A percentile compares a stretch with the other conserved stretches of the same genome.
Evolutionary conservation across 495 filamentous ascomycete species (phyloP).

Genomic region (Polyplosphaeria fusca): DNA sequence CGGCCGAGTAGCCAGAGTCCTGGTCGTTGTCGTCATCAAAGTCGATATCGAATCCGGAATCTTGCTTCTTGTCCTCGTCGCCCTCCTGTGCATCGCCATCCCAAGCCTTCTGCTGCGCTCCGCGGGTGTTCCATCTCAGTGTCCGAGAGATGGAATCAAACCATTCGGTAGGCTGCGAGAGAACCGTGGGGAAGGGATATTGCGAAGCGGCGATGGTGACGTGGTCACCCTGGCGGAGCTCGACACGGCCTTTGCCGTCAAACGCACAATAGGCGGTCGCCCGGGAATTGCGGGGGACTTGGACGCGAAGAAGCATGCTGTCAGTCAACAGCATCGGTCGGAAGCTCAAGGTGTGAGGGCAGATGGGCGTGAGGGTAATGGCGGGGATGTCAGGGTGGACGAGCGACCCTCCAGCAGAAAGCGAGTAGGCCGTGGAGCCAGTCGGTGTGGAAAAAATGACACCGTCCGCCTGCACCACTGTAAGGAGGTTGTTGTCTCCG

Average conservation of each 20-base stretch:
- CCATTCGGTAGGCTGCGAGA: constrained; percentile 75
- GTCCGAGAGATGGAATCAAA: constrained; percentile 90
- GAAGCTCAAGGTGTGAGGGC: constrained; percentile 94
- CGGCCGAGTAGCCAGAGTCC: constrained; percentile 34
- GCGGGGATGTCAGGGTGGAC: constrained; percentile 97
- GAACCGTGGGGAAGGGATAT: constrained; percentile 93
- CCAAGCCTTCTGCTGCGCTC: constrained; percentile 81
- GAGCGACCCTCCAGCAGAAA: constrained; percentile 91
- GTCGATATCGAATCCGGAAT: constrained; percentile 77
- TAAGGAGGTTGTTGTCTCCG: constrained; percentile 87
- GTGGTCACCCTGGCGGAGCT: constrained; percentile 86
- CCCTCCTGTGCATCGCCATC: constrained; percentile 46
- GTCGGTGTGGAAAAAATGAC: constrained; percentile 97
- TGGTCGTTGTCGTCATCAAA: constrained; percentile 52
- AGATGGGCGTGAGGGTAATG: constrained; percentile 96
- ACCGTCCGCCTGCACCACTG: constrained; percentile 91
- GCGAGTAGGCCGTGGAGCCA: constrained; percentile 85
- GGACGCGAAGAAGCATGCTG: constrained; percentile 82
- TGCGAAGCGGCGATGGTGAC: constrained; percentile 91
- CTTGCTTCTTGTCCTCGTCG: constrained; percentile 47
- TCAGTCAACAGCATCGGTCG: constrained; percentile 98
- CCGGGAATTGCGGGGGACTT: constrained; percentile 76
- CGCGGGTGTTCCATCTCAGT: constrained; percentile 87
- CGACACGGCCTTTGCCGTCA: constrained; percentile 91
- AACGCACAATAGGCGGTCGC: constrained; percentile 94